A percentile compares a stretch with the other conserved stretches of the same genome.
These are phyloP conservation scores for Cinnamomum chago DNA, from an alignment of 164 flowering plant species.

Conservation along the genomic window DNA sequence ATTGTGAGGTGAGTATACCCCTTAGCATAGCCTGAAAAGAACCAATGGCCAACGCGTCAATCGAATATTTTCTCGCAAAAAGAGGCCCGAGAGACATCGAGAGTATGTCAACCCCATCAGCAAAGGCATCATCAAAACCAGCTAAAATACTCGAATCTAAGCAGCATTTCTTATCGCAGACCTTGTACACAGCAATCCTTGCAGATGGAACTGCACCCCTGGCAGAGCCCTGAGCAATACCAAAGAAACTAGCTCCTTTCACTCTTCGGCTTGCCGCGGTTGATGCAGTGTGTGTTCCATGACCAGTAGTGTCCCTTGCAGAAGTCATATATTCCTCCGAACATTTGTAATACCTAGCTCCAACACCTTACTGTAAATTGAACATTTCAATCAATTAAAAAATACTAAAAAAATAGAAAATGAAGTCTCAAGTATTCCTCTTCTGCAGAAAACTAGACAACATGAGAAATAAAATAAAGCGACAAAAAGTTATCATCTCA, in stretches of 20 bases:
- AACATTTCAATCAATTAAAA: not conserved
- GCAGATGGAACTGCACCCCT: conserved; percentile 75
- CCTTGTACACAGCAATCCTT: conserved; percentile 75
- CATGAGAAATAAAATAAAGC: not conserved
- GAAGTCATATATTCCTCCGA: not conserved
- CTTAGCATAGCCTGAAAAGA: conserved; percentile 68
- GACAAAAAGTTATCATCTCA: not conserved
- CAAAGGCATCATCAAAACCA: conserved; percentile 66
- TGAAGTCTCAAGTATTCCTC: no score
- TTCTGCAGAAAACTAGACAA: no score
- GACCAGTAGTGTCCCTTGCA: conserved; percentile 43
- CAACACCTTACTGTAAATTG: conserved; percentile 35
- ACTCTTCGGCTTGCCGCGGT: conserved; percentile 57
- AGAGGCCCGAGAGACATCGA: conserved; percentile 62
- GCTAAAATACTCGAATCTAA: conserved; percentile 64
- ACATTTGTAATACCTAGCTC: conserved; percentile 23
- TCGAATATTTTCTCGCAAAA: conserved; percentile 4
- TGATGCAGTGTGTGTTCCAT: conserved; percentile 86
- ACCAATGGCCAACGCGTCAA: conserved; percentile 52
- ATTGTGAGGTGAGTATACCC: conserved; percentile 56
- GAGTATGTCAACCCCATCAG: conserved; percentile 77
- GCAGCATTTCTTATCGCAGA: conserved; percentile 67
- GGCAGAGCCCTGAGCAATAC: conserved; percentile 69
- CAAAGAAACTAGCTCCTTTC: conserved; percentile 44
- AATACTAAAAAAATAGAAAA: no score